Evolutionary conservation across 176 grass and related monocot genomes (phyloP).

Genomic region (Raddia distichophylla): DNA sequence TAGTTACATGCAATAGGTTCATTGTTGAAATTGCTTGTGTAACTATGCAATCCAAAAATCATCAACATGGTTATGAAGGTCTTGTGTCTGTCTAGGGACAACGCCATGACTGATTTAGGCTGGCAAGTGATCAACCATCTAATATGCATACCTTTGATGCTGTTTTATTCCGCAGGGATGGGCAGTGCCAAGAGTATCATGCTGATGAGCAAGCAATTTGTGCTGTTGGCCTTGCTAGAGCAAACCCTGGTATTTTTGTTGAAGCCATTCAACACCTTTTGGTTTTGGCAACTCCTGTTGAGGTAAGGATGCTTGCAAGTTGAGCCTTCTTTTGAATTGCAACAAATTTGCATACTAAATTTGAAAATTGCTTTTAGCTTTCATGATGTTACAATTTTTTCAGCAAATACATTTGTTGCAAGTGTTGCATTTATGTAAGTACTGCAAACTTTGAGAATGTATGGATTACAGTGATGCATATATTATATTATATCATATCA

Average conservation of each 20-base stretch:
- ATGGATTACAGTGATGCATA: not conserved
- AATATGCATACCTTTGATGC: not conserved
- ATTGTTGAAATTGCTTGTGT: constrained; percentile 15
- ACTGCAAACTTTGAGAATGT: not conserved
- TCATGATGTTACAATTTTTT: not conserved
- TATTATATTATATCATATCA: not conserved
- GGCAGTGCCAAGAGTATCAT: constrained; percentile 87
- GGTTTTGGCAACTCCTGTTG: constrained; percentile 88
- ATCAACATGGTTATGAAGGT: no score
- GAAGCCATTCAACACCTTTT: constrained; percentile 96
- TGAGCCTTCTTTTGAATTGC: constrained; percentile 14
- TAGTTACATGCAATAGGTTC: not conserved
- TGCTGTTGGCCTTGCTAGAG: constrained; percentile 83
- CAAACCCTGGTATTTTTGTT: constrained; percentile 90
- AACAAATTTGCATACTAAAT: not conserved
- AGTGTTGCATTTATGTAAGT: not conserved
- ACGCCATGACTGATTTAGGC: no score
- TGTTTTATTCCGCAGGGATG: constrained; percentile 62
- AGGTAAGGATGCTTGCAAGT: constrained; percentile 52
- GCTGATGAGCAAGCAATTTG: constrained; percentile 86
- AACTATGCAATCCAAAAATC: not conserved
- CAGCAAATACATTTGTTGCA: no score
- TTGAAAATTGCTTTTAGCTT: constrained; percentile 17
- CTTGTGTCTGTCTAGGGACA: no score
- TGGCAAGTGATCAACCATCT: not conserved